Conservation (phyloP, 2,329 filamentous ascomycete genomes). For the Sclerotinia minor region DNA sequence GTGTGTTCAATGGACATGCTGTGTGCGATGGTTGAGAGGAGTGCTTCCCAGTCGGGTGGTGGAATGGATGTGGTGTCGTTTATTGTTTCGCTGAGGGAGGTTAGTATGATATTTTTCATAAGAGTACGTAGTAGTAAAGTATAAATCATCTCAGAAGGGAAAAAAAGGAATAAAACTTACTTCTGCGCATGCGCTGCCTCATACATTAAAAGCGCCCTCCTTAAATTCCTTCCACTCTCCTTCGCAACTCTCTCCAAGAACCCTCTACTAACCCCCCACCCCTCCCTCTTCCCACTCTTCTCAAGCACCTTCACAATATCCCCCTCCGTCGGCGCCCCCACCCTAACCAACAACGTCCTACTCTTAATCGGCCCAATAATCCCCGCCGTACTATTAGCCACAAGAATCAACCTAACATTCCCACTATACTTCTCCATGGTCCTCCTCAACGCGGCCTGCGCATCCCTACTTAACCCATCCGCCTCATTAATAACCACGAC, state of each 20-base stretch:
- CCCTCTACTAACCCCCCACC: slow-evolving; percentile 73
- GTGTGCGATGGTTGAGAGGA: slow-evolving; percentile 85
- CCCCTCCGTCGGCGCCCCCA: slow-evolving; percentile 81
- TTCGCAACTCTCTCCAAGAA: slow-evolving; percentile 83
- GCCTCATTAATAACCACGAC: slow-evolving; percentile 99
- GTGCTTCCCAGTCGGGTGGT: slow-evolving; percentile 93
- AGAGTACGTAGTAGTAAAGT: neutral
- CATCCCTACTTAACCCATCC: slow-evolving; percentile 89
- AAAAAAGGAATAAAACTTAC: slow-evolving; percentile 53
- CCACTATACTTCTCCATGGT: slow-evolving; percentile 99
- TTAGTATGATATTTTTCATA: neutral
- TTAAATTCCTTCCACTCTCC: slow-evolving; percentile 87
- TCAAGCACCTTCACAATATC: slow-evolving; percentile 82
- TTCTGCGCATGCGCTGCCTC: slow-evolving; percentile 97
- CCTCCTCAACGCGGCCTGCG: slow-evolving; percentile 87
- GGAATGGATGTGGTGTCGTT: slow-evolving; percentile 86
- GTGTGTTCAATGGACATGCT: slow-evolving; percentile 93
- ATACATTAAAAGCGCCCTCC: slow-evolving; percentile 91
- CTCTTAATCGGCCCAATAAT: slow-evolving; percentile 98
- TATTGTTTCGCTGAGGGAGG: slow-evolving; percentile 72
- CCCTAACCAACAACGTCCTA: slow-evolving; percentile 85
- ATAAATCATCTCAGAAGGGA: no score
- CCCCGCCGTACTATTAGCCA: slow-evolving; percentile 95
- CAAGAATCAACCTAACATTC: slow-evolving; percentile 84
- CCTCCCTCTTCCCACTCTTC: slow-evolving; percentile 71